Conservation (phyloP, 2,329 filamentous ascomycete species). For the Cladosporium halotolerans region DNA sequence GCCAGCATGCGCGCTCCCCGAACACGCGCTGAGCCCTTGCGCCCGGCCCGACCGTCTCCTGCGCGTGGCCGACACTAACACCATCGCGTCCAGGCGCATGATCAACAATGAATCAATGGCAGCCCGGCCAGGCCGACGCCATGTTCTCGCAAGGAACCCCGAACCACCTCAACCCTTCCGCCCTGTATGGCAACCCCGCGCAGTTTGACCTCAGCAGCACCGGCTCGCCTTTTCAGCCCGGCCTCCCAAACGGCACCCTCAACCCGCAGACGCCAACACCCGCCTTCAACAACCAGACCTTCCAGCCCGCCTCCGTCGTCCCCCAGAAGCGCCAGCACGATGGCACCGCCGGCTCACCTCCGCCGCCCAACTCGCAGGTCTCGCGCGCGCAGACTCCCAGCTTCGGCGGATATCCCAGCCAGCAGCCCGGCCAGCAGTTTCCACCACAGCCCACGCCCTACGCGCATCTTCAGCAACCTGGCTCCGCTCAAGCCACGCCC, state of each 20-base stretch:
- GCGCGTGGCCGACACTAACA: slow-evolving; percentile 1
- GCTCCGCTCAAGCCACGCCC: slow-evolving; percentile 77
- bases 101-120: slow-evolving; percentile 21
- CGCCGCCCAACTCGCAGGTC: slow-evolving; percentile 67
- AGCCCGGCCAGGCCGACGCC: slow-evolving; percentile 19
- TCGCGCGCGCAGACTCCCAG: slow-evolving; percentile 85
- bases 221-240: slow-evolving; percentile 42
- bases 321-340: slow-evolving; percentile 90
- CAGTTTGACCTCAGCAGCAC: slow-evolving; percentile 39
- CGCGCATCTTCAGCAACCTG: slow-evolving; percentile 74
- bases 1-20: no score
- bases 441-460: slow-evolving; percentile 63
- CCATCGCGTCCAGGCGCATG: slow-evolving; percentile 5
- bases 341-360: slow-evolving; percentile 74
- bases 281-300: slow-evolving; percentile 64
- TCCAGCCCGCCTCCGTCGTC: slow-evolving; percentile 78
- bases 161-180: slow-evolving; percentile 18
- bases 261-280: slow-evolving; percentile 60
- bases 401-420: slow-evolving; percentile 59
- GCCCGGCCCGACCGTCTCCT: slow-evolving; percentile 6
- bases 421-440: slow-evolving; percentile 50
- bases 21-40: background rate
- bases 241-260: slow-evolving; percentile 76
- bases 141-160: slow-evolving; percentile 19
- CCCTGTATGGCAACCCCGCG: slow-evolving; percentile 19